These are phyloP conservation scores for Fraxinus cuspidata DNA, from an alignment of 257 asterid species.

Conservation along the genomic window DNA sequence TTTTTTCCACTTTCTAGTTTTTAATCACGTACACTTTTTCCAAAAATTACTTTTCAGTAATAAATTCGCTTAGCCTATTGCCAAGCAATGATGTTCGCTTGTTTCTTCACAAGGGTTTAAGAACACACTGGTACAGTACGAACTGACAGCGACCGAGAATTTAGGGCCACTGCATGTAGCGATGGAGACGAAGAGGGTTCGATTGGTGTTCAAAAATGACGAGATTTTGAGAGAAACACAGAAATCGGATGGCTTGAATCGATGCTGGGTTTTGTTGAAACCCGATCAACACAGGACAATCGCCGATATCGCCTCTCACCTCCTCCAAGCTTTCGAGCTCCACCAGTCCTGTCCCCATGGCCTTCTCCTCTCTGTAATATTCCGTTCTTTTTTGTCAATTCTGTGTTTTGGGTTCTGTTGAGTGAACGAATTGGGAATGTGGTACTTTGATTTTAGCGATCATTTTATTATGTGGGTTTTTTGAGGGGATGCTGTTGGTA, in stretches of 20 bases:
- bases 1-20: no score
- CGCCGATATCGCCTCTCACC: constrained; percentile 53
- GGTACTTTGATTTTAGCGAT: neutral
- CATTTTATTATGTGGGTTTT: neutral
- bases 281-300: constrained; percentile 57
- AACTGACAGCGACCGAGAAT: constrained; percentile 12
- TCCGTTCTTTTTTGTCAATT: neutral
- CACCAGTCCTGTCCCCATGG: constrained; percentile 80
- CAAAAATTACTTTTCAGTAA: no score
- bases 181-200: constrained; percentile 70
- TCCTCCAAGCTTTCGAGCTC: constrained; percentile 70
- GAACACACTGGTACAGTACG: neutral
- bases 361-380: constrained; percentile 65
- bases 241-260: constrained; percentile 61
- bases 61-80: no score
- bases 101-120: neutral
- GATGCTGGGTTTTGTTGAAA: constrained; percentile 70
- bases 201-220: constrained; percentile 59
- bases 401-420: constrained; percentile 3
- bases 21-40: no score
- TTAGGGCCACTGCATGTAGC: constrained; percentile 41
- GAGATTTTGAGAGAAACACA: constrained; percentile 66
- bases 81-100: neutral
- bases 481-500: neutral
- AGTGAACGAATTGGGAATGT: constrained; percentile 6